Evolutionary conservation across 805 yeast species (phyloP).

Genomic region (Candida xiaguanensis): DNA sequence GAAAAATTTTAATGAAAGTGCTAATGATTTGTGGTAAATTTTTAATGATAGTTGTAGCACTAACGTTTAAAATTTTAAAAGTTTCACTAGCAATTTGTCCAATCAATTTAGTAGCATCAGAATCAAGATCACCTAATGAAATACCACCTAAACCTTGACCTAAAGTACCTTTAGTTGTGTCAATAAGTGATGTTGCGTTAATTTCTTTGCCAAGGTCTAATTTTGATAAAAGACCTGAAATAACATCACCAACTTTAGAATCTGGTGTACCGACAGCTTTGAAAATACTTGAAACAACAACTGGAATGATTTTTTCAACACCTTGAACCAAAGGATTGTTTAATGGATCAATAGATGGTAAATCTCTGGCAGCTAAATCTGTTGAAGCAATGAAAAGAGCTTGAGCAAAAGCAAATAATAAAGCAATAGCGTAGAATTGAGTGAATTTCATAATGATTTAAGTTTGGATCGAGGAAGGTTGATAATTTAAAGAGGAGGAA

Average conservation of each 20-base stretch:
- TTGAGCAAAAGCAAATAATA: not conserved
- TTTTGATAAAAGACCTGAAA: not conserved
- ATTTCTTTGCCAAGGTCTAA: not conserved
- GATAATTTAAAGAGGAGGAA: not conserved
- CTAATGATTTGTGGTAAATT: conserved; percentile 1
- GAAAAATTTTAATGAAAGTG: not conserved
- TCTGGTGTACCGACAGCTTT: not conserved
- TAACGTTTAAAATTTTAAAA: conserved; percentile 1
- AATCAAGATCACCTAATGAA: not conserved
- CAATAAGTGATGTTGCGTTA: not conserved
- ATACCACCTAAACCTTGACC: not conserved
- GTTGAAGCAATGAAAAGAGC: not conserved
- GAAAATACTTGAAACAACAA: conserved; percentile 1
- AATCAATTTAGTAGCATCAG: not conserved
- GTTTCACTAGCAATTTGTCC: not conserved
- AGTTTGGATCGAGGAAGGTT: not conserved
- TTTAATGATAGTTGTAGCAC: not conserved
- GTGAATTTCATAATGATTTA: conserved; percentile 1
- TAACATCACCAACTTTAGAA: not conserved
- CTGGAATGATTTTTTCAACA: conserved; percentile 2
- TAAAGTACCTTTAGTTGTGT: not conserved
- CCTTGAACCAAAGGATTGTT: not conserved
- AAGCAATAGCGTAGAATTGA: not conserved
- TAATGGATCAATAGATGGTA: not conserved
- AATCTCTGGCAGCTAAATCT: not conserved